Evolutionary conservation across 1,284 basidiomycete genomes (phyloP).

Genomic region (Ganoderma lingzhi): DNA sequence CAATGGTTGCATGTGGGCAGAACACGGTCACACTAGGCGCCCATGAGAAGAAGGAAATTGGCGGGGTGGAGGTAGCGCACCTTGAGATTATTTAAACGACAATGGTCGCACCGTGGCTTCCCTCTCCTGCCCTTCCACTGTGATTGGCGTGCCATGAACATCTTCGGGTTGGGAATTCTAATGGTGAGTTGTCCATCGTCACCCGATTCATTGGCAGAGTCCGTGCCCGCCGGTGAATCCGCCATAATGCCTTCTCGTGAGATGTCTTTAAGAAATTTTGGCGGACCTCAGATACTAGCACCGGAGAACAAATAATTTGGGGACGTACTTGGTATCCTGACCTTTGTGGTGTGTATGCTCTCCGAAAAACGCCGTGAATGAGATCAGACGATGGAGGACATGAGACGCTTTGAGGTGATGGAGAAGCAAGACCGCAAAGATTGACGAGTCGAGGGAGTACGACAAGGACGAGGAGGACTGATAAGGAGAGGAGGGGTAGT

Average conservation of each 20-base stretch:
- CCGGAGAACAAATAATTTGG: neutral
- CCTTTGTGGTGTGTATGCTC: neutral
- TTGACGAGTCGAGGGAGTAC: neutral
- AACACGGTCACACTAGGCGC: conserved; percentile 69
- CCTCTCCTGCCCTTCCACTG: conserved; percentile 76
- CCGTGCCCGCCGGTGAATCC: conserved; percentile 50
- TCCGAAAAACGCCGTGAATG: conserved; percentile 18
- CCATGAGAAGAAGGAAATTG: conserved; percentile 9
- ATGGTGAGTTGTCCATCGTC: conserved; percentile 71
- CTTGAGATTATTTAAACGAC: conserved; percentile 74
- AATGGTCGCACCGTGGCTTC: conserved; percentile 76
- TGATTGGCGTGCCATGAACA: conserved; percentile 57
- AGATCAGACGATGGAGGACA: conserved; percentile 21
- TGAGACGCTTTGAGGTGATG: neutral
- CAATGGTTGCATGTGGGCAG: conserved; percentile 78
- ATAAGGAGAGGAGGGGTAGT: conserved; percentile 9
- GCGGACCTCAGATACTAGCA: neutral
- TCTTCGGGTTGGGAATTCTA: conserved; percentile 56
- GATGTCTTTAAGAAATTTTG: neutral
- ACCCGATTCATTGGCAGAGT: conserved; percentile 53
- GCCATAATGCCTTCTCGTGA: conserved; percentile 33
- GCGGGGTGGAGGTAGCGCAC: conserved; percentile 44
- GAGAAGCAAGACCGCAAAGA: neutral
- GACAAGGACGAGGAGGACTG: neutral
- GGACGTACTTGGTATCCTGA: neutral